Evolutionary conservation across 2,329 filamentous ascomycete genomes (phyloP).

Genomic region (Cylindrodendrum hubeiense): DNA sequence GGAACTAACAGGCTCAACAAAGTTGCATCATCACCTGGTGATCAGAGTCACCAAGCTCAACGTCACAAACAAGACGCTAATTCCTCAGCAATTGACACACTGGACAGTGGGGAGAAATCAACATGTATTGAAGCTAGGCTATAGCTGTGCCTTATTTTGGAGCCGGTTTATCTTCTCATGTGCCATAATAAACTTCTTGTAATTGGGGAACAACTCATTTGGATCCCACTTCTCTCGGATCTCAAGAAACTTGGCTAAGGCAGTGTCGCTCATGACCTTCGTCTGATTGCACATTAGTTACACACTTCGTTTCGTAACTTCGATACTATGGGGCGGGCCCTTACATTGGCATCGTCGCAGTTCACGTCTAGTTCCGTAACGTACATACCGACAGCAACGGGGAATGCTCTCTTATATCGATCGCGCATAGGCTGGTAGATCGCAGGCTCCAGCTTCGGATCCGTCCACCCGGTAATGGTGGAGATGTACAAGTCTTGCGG

Average conservation of each 20-base stretch:
- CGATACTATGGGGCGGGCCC: not conserved
- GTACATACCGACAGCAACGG: constrained; percentile 20
- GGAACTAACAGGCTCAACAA: too few relatives aligned
- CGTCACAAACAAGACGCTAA: too few relatives aligned
- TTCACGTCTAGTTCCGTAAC: constrained; percentile 19
- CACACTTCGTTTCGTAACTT: not conserved
- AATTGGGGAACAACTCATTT: constrained; percentile 28
- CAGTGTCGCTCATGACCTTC: constrained; percentile 22
- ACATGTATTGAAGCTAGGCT: not conserved
- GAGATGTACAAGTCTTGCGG: constrained; percentile 25
- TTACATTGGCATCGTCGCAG: constrained; percentile 18
- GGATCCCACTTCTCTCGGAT: constrained; percentile 31
- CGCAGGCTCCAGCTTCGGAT: constrained; percentile 21
- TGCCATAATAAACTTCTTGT: constrained; percentile 24
- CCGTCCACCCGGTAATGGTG: constrained; percentile 24
- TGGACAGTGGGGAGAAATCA: too few relatives aligned
- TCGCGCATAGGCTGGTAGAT: constrained; percentile 24
- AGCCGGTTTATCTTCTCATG: constrained; percentile 24
- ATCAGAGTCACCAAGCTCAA: too few relatives aligned
- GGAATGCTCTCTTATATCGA: constrained; percentile 19
- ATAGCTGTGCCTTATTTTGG: constrained; percentile 18
- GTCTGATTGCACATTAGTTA: constrained; percentile 1
- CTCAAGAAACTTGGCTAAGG: constrained; percentile 22
- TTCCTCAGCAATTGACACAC: too few relatives aligned
- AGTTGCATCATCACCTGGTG: too few relatives aligned